A percentile compares a stretch with the other conserved stretches of the same genome.
These are phyloP conservation scores for Hortiboletus flavorubellus DNA, from an alignment of 768 basidiomycete genomes.

Conservation along the genomic window DNA sequence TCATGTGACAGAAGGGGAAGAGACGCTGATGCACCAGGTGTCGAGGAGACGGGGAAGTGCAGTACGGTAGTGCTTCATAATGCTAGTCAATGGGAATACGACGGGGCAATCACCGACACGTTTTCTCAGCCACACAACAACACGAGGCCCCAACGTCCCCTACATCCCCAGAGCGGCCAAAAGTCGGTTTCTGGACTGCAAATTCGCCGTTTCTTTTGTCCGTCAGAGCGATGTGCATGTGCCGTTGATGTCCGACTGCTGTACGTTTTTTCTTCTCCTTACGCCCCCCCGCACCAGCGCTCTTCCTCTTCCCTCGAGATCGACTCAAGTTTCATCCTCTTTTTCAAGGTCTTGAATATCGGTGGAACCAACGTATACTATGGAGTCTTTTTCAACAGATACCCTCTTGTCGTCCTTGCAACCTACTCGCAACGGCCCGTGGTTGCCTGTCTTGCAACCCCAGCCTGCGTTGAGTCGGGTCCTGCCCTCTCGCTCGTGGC, in stretches of 20 bases:
- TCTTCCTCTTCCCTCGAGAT: too few species aligned
- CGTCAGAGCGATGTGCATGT: conserved; percentile 21
- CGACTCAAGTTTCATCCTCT: not conserved
- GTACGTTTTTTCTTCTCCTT: conserved; percentile 13
- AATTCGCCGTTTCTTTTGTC: conserved; percentile 5
- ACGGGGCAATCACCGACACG: conserved; percentile 30
- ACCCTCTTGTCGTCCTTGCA: conserved; percentile 21
- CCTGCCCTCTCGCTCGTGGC: conserved; percentile 18
- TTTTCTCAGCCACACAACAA: conserved; percentile 35
- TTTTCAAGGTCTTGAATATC: conserved; percentile 32
- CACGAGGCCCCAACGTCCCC: conserved; percentile 29
- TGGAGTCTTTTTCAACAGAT: conserved; percentile 30
- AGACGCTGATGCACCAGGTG: conserved; percentile 42
- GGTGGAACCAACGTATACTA: conserved; percentile 32
- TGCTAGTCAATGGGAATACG: conserved; percentile 19
- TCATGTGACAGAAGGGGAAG: conserved; percentile 51
- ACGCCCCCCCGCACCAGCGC: not conserved
- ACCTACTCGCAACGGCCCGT: conserved; percentile 8
- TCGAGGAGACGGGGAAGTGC: conserved; percentile 1
- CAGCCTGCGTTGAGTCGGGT: conserved; percentile 10
- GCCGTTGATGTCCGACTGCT: conserved; percentile 24
- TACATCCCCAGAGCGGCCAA: conserved; percentile 10
- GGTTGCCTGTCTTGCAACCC: conserved; percentile 16
- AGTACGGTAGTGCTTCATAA: not conserved
- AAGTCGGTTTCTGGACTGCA: conserved; percentile 1